phyloP scores from a whole-genome alignment of 306 rosid genomes.

The Corylus americana region DNA sequence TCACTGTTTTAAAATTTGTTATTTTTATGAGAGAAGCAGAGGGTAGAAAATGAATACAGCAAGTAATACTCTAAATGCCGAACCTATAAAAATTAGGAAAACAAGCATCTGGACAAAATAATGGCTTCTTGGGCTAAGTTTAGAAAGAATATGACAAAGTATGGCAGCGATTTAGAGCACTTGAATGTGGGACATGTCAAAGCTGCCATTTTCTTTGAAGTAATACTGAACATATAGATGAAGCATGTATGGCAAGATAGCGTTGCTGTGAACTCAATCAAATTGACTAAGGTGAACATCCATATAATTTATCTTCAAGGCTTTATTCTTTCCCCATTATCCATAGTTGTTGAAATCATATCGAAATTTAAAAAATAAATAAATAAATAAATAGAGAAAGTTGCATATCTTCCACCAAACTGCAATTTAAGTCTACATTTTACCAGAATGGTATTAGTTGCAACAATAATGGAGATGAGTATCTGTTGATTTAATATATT shows the following conservation, averaged over 20 bases:
- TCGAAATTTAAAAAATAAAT: neutral
- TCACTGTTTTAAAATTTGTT: conserved; percentile 44
- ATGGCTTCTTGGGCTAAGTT: neutral
- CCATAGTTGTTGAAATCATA: neutral
- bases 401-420: neutral
- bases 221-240: neutral
- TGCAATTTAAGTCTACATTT: neutral
- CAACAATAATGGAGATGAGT: neutral
- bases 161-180: no score
- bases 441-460: neutral
- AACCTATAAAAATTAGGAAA: neutral
- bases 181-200: no score
- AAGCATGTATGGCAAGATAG: no score
- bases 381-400: neutral
- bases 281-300: neutral
- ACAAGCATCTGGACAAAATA: neutral
- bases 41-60: neutral
- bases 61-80: neutral
- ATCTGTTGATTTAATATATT: neutral
- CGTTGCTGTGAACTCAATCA: neutral
- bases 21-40: neutral
- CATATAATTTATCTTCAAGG: neutral
- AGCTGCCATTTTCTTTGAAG: neutral
- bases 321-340: neutral
- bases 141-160: neutral